These are phyloP conservation scores for Camellia granthamiana DNA, from an alignment of 148 eudicot genomes.

Conservation along the genomic window DNA sequence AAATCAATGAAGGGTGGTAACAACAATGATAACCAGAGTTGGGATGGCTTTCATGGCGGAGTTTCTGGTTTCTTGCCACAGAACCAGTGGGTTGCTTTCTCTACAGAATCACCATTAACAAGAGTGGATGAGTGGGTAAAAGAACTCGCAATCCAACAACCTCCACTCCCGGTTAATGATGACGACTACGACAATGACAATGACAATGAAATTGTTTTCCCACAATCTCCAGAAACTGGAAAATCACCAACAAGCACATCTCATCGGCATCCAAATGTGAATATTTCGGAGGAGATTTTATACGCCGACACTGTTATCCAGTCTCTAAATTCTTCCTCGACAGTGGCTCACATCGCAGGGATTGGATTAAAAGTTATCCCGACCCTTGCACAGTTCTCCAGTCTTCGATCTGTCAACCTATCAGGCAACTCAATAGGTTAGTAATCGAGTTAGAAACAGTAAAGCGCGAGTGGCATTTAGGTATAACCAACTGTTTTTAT, in stretches of 20 bases:
- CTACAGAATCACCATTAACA: slow-evolving; percentile 48
- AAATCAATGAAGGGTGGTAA: slow-evolving; percentile 21
- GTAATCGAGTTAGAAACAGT: neutral
- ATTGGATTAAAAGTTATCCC: slow-evolving; percentile 79
- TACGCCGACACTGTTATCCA: slow-evolving; percentile 72
- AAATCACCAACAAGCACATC: slow-evolving; percentile 27
- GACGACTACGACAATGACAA: slow-evolving; percentile 24
- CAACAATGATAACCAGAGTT: slow-evolving; percentile 25
- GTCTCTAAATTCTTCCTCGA: slow-evolving; percentile 85
- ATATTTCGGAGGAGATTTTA: slow-evolving; percentile 57
- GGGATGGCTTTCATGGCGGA: slow-evolving; percentile 44
- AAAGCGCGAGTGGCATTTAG: neutral
- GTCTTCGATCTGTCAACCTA: slow-evolving; percentile 80
- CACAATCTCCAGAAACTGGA: slow-evolving; percentile 59
- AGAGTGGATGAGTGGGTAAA: slow-evolving; percentile 80
- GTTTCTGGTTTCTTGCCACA: slow-evolving; percentile 71
- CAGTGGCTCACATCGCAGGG: slow-evolving; percentile 82
- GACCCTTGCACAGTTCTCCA: slow-evolving; percentile 56
- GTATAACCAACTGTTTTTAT: slow-evolving; percentile 17
- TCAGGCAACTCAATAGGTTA: slow-evolving; percentile 81
- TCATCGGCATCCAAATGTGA: slow-evolving; percentile 29
- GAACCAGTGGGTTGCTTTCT: slow-evolving; percentile 90
- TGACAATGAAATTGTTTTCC: slow-evolving; percentile 30
- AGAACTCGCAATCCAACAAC: slow-evolving; percentile 47
- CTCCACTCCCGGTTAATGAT: slow-evolving; percentile 20